These are phyloP conservation scores for Paecilomyces formosus DNA, from an alignment of 2,329 filamentous ascomycete genomes.

Conservation along the genomic window DNA sequence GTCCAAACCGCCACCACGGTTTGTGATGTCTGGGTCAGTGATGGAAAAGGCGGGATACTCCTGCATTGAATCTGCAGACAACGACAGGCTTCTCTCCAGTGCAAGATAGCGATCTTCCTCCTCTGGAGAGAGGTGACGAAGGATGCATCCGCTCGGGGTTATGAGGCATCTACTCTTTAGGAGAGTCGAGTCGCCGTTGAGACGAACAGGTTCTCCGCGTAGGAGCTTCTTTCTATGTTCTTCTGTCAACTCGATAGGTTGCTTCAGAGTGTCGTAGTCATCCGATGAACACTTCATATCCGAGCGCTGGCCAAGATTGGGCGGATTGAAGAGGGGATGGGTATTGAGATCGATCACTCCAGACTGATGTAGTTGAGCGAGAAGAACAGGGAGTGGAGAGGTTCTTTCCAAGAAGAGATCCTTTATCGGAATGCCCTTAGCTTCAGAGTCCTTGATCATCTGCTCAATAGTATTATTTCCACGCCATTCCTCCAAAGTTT, in stretches of 20 bases:
- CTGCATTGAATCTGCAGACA: constrained; percentile 24
- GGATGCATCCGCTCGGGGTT: constrained; percentile 37
- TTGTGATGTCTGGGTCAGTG: constrained; percentile 35
- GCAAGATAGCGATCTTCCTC: constrained; percentile 39
- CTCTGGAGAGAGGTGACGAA: constrained; percentile 37
- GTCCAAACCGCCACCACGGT: constrained; percentile 38
- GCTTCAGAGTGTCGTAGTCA: constrained; percentile 33
- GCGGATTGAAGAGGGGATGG: constrained; percentile 33
- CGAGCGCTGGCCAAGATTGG: constrained; percentile 32
- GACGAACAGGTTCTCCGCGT: constrained; percentile 33
- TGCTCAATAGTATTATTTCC: constrained; percentile 34
- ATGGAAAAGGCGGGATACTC: constrained; percentile 30
- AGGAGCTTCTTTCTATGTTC: constrained; percentile 35
- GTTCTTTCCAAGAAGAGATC: constrained; percentile 35
- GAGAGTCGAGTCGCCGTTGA: constrained; percentile 25
- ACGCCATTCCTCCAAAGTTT: constrained; percentile 25
- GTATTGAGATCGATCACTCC: constrained; percentile 29
- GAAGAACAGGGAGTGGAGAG: constrained; percentile 27
- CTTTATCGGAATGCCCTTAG: constrained; percentile 26
- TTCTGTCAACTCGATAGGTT: constrained; percentile 32
- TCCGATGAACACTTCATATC: constrained; percentile 35
- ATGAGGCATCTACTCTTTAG: constrained; percentile 38
- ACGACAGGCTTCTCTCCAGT: constrained; percentile 32
- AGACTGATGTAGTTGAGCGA: constrained; percentile 32
- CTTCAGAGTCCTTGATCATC: constrained; percentile 30